These are phyloP conservation scores for Colletotrichum filicis DNA, from an alignment of 2,329 filamentous ascomycete genomes.

Conservation along the genomic window DNA sequence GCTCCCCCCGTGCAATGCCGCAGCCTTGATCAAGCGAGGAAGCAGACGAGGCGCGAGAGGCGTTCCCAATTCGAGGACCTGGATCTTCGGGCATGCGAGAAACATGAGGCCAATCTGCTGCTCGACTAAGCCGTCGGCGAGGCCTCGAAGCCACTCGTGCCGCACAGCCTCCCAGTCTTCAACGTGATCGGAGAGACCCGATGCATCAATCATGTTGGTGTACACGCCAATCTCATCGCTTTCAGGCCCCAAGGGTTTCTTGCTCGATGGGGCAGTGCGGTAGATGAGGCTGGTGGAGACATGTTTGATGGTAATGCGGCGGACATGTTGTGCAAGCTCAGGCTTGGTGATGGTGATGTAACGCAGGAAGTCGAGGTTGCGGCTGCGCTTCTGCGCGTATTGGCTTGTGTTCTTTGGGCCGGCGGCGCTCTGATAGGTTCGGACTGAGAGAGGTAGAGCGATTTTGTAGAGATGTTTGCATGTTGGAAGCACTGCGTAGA, in stretches of 20 bases:
- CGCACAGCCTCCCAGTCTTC: background rate
- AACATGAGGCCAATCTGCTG: conserved; percentile 10
- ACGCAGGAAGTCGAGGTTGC: conserved; percentile 6
- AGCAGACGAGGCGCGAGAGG: conserved; percentile 1
- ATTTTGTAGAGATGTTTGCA: conserved; percentile 1
- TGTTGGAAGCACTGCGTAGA: background rate
- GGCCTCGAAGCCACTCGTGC: background rate
- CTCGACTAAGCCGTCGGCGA: background rate
- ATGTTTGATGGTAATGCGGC: background rate
- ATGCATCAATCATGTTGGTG: background rate
- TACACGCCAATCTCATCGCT: background rate
- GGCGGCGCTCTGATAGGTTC: background rate
- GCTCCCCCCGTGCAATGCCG: background rate
- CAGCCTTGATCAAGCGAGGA: conserved; percentile 3
- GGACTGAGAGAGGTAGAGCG: background rate
- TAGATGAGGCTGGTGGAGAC: conserved; percentile 11
- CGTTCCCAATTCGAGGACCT: conserved; percentile 1
- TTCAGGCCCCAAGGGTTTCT: background rate
- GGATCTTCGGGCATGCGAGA: background rate
- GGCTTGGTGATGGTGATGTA: conserved; percentile 9
- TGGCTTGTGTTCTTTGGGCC: background rate
- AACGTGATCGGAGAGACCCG: background rate
- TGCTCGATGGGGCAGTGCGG: conserved; percentile 1
- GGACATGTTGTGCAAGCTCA: background rate
- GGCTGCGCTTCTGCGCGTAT: conserved; percentile 3